Percentiles rank a stretch among this genome's conserved stretches.
Evolutionary conservation across 2,329 filamentous ascomycete genomes (phyloP).

Genomic region (Teratosphaeria viscida): DNA sequence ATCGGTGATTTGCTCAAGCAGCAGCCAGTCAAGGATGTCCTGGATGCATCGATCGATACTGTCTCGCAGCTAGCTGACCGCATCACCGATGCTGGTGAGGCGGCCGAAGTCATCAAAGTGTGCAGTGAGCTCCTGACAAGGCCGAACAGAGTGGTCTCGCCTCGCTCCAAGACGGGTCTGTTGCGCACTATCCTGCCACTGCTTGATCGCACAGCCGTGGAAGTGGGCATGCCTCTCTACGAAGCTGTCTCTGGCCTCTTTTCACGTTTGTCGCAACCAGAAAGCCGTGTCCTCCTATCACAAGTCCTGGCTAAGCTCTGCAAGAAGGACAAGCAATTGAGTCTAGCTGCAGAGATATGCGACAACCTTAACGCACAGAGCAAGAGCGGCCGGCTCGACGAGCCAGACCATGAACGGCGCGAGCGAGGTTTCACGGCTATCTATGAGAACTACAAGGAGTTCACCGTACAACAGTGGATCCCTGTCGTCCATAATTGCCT

Average conservation of each 20-base stretch:
- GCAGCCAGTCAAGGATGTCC: conserved; percentile 58
- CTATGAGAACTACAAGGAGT: conserved; percentile 50
- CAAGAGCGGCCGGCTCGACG: conserved; percentile 57
- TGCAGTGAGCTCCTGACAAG: conserved; percentile 73
- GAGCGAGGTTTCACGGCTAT: conserved; percentile 66
- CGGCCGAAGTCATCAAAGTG: conserved; percentile 68
- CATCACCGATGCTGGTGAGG: conserved; percentile 57
- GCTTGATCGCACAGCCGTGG: conserved; percentile 8
- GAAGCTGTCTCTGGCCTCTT: conserved; percentile 70
- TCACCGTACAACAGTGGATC: conserved; percentile 68
- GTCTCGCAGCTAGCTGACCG: conserved; percentile 66
- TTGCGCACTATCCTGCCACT: conserved; percentile 74
- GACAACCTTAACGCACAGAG: conserved; percentile 67
- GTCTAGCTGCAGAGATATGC: conserved; percentile 59
- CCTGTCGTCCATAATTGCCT: conserved; percentile 83
- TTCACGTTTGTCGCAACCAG: conserved; percentile 76
- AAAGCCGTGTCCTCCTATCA: conserved; percentile 64
- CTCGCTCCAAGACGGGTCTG: conserved; percentile 71
- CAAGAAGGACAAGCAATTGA: conserved; percentile 48
- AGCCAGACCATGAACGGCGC: conserved; percentile 78
- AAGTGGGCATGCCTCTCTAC: conserved; percentile 45
- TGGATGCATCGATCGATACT: conserved; percentile 68
- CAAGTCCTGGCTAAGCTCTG: conserved; percentile 64
- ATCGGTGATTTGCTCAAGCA: conserved; percentile 45
- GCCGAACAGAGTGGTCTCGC: conserved; percentile 71